A percentile compares a stretch with the other conserved stretches of the same genome.
Evolutionary conservation across 768 basidiomycete genomes (phyloP).

Genomic region (Amanita polypyramis): DNA sequence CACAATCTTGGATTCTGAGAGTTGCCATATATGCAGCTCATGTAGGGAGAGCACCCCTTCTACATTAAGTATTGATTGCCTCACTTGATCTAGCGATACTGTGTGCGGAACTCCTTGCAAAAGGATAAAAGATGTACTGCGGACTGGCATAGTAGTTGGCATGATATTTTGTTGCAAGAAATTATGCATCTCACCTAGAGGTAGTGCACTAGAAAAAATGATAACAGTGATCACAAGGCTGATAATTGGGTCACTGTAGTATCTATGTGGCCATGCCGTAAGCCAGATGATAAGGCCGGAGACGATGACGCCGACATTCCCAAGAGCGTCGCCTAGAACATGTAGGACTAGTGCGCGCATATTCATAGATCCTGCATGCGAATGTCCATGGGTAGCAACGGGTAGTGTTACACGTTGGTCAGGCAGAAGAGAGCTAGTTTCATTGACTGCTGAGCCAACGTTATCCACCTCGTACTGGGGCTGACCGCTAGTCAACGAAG

Average conservation of each 20-base stretch:
- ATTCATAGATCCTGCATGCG: slow-evolving; percentile 68
- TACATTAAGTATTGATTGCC: slow-evolving; percentile 68
- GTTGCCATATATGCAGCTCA: slow-evolving; percentile 95
- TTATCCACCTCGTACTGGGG: neutral
- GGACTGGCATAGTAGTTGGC: slow-evolving; percentile 37
- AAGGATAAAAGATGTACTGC: slow-evolving; percentile 88
- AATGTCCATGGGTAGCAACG: slow-evolving; percentile 11
- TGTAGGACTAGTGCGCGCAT: slow-evolving; percentile 95
- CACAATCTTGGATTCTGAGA: slow-evolving; percentile 90
- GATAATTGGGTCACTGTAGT: slow-evolving; percentile 89
- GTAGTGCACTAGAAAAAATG: slow-evolving; percentile 92
- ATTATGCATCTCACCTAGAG: slow-evolving; percentile 50
- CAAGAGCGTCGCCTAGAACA: slow-evolving; percentile 93
- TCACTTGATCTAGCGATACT: slow-evolving; percentile 84
- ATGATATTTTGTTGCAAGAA: neutral
- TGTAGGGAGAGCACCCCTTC: slow-evolving; percentile 84
- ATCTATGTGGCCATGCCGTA: slow-evolving; percentile 73
- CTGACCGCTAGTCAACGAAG: neutral
- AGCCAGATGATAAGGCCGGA: slow-evolving; percentile 94
- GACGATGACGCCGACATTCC: slow-evolving; percentile 95
- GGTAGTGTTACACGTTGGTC: slow-evolving; percentile 9
- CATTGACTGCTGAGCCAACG: slow-evolving; percentile 14
- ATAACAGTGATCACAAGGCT: slow-evolving; percentile 91
- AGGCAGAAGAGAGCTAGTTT: slow-evolving; percentile 37
- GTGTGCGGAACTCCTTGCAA: slow-evolving; percentile 89